phyloP scores from a whole-genome alignment of 768 basidiomycete genomes.

The Tulasnella sp. region DNA sequence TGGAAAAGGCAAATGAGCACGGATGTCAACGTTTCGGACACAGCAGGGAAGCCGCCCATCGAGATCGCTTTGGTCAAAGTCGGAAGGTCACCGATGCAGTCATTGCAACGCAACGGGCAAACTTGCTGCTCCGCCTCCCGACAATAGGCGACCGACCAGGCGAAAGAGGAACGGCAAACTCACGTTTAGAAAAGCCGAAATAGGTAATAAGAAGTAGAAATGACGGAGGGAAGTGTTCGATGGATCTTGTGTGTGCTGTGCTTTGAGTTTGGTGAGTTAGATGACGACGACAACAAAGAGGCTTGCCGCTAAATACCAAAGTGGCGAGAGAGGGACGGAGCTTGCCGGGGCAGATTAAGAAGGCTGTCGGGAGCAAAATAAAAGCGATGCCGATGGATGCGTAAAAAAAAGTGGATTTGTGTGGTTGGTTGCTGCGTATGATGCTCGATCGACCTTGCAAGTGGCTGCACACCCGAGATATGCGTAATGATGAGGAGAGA shows the following conservation, averaged over 20 bases:
- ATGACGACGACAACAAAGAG: not conserved
- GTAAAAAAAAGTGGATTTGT: not conserved
- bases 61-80: not conserved
- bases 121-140: constrained; percentile 2
- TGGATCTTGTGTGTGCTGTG: not conserved
- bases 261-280: not conserved
- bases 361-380: not conserved
- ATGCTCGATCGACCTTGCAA: not conserved
- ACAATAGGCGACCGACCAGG: not conserved
- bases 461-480: not conserved
- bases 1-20: not conserved
- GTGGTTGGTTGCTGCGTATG: not conserved
- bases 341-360: not conserved
- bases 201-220: not conserved
- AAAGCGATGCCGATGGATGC: not conserved
- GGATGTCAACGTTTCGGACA: not conserved
- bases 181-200: not conserved
- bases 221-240: not conserved
- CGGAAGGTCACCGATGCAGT: not conserved
- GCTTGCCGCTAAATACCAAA: not conserved
- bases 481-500: not conserved
- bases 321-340: not conserved
- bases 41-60: not conserved
- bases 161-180: not conserved
- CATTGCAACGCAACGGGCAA: not conserved